A percentile compares a stretch with the other conserved stretches of the same genome.
Conservation (phyloP, 148 eudicot species). For the Selenicereus undatus region DNA sequence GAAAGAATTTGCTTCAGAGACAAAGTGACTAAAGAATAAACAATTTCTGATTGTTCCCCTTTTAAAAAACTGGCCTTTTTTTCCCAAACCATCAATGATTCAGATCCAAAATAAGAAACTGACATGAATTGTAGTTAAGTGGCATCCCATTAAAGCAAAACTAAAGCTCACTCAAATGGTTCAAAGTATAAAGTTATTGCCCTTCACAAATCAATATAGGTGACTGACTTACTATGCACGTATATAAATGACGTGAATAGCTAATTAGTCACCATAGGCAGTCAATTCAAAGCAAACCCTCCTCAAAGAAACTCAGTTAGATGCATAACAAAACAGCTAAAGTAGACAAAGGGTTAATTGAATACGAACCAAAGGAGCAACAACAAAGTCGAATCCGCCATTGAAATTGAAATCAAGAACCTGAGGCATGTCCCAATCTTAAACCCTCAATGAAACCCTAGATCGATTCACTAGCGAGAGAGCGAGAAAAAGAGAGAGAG, state of each 20-base stretch:
- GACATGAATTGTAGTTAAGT: not conserved
- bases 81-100: too few species aligned
- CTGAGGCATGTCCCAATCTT: too few species aligned
- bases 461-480: too few species aligned
- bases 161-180: not conserved
- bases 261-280: slow-evolving; percentile 26
- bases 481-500: too few species aligned
- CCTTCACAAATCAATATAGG: slow-evolving; percentile 17
- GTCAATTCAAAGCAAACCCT: not conserved
- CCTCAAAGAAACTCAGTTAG: not conserved
- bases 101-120: too few species aligned
- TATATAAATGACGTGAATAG: slow-evolving; percentile 12
- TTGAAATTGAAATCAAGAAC: too few species aligned
- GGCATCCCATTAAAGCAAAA: not conserved
- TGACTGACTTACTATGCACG: slow-evolving; percentile 28
- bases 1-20: not conserved
- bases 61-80: too few species aligned
- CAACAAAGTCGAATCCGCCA: too few species aligned
- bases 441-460: too few species aligned
- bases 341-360: not conserved
- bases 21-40: not conserved
- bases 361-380: too few species aligned
- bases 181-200: not conserved
- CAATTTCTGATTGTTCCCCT: not conserved
- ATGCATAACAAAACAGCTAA: not conserved